Percentiles rank a stretch among this genome's conserved stretches.
Evolutionary conservation across 208 protist species (phyloP).

Genomic region (Leishmania amazonensis): DNA sequence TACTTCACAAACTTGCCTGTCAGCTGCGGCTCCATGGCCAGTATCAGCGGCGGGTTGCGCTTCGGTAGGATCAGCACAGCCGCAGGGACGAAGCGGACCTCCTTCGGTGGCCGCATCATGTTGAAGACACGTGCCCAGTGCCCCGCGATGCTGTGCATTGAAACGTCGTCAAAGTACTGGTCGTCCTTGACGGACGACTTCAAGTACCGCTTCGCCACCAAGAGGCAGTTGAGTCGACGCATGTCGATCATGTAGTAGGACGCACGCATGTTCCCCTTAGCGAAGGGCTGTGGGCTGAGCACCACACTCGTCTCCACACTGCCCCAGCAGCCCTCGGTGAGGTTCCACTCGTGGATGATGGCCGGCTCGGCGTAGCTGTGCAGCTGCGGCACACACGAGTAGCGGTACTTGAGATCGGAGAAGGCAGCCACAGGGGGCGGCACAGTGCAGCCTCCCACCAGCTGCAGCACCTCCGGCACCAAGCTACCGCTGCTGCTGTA

Average conservation of each 20-base stretch:
- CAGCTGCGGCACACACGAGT: constrained; percentile 36
- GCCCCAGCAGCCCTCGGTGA: constrained; percentile 61
- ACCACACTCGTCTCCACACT: constrained; percentile 66
- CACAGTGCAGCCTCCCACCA: constrained; percentile 51
- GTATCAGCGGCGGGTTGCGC: constrained; percentile 60
- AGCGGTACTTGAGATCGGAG: constrained; percentile 56
- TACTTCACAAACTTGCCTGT: constrained; percentile 87
- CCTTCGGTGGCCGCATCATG: constrained; percentile 55
- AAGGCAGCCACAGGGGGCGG: constrained; percentile 50
- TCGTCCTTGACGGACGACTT: constrained; percentile 50
- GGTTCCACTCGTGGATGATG: constrained; percentile 78
- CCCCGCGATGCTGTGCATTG: constrained; percentile 82
- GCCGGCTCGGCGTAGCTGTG: constrained; percentile 51
- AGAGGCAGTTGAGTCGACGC: constrained; percentile 57
- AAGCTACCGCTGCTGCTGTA: constrained; percentile 27
- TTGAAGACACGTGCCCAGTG: constrained; percentile 85
- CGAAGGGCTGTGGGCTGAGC: constrained; percentile 63
- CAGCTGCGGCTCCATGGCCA: constrained; percentile 79
- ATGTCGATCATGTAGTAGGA: constrained; percentile 88
- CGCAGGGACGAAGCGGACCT: constrained; percentile 76
- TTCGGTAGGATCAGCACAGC: constrained; percentile 68
- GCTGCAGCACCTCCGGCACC: constrained; percentile 40
- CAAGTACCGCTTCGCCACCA: constrained; percentile 81
- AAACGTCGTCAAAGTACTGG: constrained; percentile 88
- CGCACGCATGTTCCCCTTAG: constrained; percentile 80